Evolutionary conservation across 176 grass and related monocot species (phyloP).

Genomic region (Musa acuminata): DNA sequence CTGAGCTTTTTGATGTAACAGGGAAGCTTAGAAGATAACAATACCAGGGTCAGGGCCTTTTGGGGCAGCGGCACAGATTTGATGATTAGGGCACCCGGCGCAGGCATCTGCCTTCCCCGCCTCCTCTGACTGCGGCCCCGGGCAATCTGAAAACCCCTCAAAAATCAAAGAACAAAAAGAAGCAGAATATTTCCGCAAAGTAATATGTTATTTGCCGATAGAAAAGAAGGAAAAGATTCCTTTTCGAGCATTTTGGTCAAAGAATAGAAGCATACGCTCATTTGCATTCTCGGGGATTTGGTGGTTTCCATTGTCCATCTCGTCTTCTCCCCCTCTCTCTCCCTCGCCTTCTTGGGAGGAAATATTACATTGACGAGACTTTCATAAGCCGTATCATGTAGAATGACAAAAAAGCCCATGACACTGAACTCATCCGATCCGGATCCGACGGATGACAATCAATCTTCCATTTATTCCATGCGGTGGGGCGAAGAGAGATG

Average conservation of each 20-base stretch:
- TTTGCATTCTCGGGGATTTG: constrained; percentile 60
- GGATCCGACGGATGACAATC: too few relatives aligned
- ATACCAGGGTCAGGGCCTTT: constrained; percentile 85
- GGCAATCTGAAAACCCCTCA: constrained; percentile 58
- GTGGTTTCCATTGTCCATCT: constrained; percentile 17
- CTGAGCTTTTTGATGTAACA: not conserved
- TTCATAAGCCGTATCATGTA: not conserved
- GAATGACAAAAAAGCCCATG: not conserved
- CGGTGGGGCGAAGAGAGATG: not conserved
- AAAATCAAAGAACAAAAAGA: not conserved
- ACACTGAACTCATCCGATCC: too few relatives aligned
- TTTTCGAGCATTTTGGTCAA: not conserved
- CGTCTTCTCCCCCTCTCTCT: constrained; percentile 12
- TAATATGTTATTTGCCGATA: too few relatives aligned
- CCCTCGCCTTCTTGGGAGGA: too few relatives aligned
- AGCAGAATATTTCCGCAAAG: not conserved
- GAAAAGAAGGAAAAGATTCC: too few relatives aligned
- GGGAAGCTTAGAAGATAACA: not conserved
- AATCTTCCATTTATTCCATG: too few relatives aligned
- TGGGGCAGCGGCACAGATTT: constrained; percentile 72
- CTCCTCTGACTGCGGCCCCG: constrained; percentile 62
- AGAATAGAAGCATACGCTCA: constrained; percentile 36
- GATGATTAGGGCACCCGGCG: constrained; percentile 75
- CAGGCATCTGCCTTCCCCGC: constrained; percentile 74
- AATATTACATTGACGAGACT: not conserved